Evolutionary conservation across 225 moss, liverwort and hornwort genomes (phyloP), one percentile per base, ranked within the genome.

Genomic region (Anthoceros angustus): DNA sequence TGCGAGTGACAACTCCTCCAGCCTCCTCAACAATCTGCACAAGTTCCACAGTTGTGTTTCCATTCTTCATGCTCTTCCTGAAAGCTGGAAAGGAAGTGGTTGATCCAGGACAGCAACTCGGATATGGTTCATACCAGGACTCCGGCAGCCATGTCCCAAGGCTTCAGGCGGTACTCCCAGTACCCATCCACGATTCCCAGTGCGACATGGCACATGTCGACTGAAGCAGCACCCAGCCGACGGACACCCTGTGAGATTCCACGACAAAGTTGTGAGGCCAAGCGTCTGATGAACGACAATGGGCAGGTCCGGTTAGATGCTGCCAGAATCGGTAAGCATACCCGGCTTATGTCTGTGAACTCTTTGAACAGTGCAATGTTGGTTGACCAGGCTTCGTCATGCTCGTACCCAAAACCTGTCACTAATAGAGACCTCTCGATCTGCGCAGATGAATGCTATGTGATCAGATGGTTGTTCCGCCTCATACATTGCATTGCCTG

Each of bases 121-220:
- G 21, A 63, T 39, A 62, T 39, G 62, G 43, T 66, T 62, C 26
- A 20, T 64, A 95, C 94, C 88, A 95, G 80, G 43, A 82, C 88
- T 62, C 88, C 91, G 63, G 85, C 95, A 74, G 91, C 95, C 88
- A 95, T 91, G 72, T 95, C 95, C 95, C 91, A 95, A 62, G 95
- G 95, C 69, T 91, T 95, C 49, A 95, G 77, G 43, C 88, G 85
- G 72, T 77, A 95, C 70, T 95, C 95, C 95, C 91, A 95, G 64
- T 88, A 95, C 0, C 74, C 86, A 65, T 95, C 91, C 55, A 74
- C 91, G 68, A 95, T 76, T 67, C 95, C 95, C 69, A 95, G 82
- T 48, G 95, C 91, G 49, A 91, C 95, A 65, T 95, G 95, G 66
- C 95, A 91, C 85, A 91, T 83, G 65, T 95, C 95, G n/a, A 91